Conservation (phyloP, 768 basidiomycete genomes). For the Russula sp. region DNA sequence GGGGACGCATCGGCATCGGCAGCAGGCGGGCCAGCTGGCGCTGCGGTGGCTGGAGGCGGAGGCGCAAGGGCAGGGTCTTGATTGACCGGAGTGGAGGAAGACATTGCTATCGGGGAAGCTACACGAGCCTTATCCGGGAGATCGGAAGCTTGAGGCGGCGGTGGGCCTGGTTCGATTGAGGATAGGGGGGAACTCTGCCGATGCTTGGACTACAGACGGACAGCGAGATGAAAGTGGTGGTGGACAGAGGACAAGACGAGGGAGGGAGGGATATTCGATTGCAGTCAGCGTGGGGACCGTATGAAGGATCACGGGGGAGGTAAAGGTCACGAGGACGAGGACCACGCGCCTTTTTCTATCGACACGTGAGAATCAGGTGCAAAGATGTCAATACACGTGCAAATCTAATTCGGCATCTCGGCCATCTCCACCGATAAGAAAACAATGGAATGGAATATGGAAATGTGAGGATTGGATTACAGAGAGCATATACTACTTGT, state of each 20-base stretch:
- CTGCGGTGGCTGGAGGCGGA: constrained; percentile 2
- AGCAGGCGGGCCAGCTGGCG: constrained; percentile 6
- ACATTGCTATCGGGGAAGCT: constrained; percentile 13
- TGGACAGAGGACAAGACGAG: constrained; percentile 10
- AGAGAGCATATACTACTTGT: constrained; percentile 1
- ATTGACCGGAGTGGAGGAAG: constrained; percentile 16
- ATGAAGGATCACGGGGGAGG: constrained; percentile 28
- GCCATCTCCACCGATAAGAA: background rate
- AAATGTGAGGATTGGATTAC: too few species aligned
- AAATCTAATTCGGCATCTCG: constrained; percentile 28
- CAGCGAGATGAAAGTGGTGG: background rate
- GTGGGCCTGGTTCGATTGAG: background rate
- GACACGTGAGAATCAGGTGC: constrained; percentile 33
- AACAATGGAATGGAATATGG: background rate
- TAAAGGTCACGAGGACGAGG: constrained; percentile 30
- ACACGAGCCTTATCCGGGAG: constrained; percentile 17
- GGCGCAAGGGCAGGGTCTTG: constrained; percentile 21
- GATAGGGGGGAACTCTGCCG: background rate
- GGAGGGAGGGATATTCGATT: constrained; percentile 7
- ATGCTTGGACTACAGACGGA: background rate
- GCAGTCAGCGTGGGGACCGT: constrained; percentile 7
- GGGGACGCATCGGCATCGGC: constrained; percentile 10
- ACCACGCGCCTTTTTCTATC: constrained; percentile 28
- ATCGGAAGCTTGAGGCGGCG: constrained; percentile 15
- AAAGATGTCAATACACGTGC: constrained; percentile 29